Evolutionary conservation across 2,329 filamentous ascomycete species (phyloP), one percentile per base, ranked within the genome.

Genomic region (Fusarium sp.): DNA sequence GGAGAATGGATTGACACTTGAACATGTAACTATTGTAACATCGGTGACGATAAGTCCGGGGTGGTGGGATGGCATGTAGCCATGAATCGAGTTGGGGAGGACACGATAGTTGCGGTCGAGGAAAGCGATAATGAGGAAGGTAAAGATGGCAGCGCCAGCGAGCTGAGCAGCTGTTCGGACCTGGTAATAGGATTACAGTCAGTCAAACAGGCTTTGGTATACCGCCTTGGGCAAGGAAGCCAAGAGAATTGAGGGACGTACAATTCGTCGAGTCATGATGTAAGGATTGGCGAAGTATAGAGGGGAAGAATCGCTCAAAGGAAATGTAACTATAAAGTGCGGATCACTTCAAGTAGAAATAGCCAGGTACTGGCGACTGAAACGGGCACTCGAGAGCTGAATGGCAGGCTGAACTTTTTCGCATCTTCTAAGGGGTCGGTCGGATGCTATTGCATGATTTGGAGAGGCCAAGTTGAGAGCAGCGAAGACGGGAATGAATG

Each of bases 51-150:
- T 89, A 62, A 91, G 86, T 68, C 94, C 94, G 42, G 92, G 88
- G 76, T 97, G 92, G 80, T 97, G 94, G 65, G 89, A 88, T 28
- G 94, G 94, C 75, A 97, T 89, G 79, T 95, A 92, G 78, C 89
- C 91, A 83, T 97, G 94, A 72, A 97, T 91, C 63, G 91, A 88
- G 74, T 90, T 89, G 41, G 94, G 94, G 36, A 97, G 88, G 62
- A 97, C 91, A 72, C 92, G 88, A 83, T 96, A 97, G 77, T 91
- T 92, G 76, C 90, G 92, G 81, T 97, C 94, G 83, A 97, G 89
- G 78, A 97, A 86, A 79, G 95, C 89, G 70, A 94, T 80, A 74
- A 95, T 80, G 73, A 94, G 77, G 71, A 95, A 83, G 71, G 91
- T 87, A 75, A 93, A 83, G 71, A 87, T 77, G 57, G 88, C 84